A percentile compares a stretch with the other conserved stretches of the same genome.
Evolutionary conservation across 2,329 filamentous ascomycete genomes (phyloP).

Genomic region (Claviceps sp.): DNA sequence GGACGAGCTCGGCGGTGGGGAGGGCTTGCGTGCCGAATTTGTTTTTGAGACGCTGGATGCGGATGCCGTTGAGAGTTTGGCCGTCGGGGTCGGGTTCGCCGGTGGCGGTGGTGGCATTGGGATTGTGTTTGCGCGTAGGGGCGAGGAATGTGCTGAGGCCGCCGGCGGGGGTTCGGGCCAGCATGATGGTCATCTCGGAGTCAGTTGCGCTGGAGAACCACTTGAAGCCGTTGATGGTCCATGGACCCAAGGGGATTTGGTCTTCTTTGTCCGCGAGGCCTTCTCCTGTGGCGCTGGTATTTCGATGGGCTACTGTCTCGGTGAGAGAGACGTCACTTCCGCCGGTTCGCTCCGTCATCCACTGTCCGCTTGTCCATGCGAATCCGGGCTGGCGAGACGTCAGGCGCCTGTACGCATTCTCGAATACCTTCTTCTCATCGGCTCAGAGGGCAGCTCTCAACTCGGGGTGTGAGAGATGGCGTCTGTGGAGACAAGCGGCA

Average conservation of each 20-base stretch:
- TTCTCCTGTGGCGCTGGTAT: slow-evolving; percentile 7
- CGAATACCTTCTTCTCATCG: slow-evolving; percentile 29
- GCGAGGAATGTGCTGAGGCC: slow-evolving; percentile 50
- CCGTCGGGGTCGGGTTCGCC: slow-evolving; percentile 14
- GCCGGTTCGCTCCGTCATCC: slow-evolving; percentile 62
- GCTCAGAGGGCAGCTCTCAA: slow-evolving; percentile 15
- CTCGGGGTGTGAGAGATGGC: slow-evolving; percentile 23
- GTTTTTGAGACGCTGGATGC: slow-evolving; percentile 56
- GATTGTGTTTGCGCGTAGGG: slow-evolving; percentile 38
- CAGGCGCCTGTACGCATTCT: slow-evolving; percentile 38
- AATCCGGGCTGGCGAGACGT: slow-evolving; percentile 32
- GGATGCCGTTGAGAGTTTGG: slow-evolving; percentile 49
- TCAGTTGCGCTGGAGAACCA: slow-evolving; percentile 28
- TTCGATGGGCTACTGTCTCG: slow-evolving; percentile 42
- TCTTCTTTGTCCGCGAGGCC: slow-evolving; percentile 9
- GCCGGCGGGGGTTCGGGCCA: slow-evolving; percentile 39
- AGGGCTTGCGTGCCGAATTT: slow-evolving; percentile 59
- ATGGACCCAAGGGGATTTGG: slow-evolving; percentile 35
- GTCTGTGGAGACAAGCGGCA: slow-evolving; percentile 36
- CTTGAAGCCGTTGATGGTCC: slow-evolving; percentile 53
- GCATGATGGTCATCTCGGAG: slow-evolving; percentile 40
- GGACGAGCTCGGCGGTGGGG: slow-evolving; percentile 59
- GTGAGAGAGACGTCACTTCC: slow-evolving; percentile 57
- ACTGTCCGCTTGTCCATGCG: slow-evolving; percentile 61
- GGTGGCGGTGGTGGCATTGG: slow-evolving; percentile 16